Evolutionary conservation across 2,329 filamentous ascomycete genomes (phyloP), one percentile per base, ranked within the genome.

Genomic region (Epichloe brachyelytri): DNA sequence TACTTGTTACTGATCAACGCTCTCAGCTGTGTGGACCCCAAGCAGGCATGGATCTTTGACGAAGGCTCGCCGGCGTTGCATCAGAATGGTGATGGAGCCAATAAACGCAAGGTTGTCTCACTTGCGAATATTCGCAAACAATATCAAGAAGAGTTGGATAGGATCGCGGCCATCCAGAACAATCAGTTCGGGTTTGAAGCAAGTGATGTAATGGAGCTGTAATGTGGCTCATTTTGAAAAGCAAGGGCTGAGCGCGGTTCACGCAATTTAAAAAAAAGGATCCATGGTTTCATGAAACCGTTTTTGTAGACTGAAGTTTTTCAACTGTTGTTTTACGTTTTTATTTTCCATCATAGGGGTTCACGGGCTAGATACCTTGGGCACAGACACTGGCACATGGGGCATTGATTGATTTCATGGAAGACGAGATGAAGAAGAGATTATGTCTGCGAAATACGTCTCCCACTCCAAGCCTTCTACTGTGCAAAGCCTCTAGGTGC

Each of bases 1-100:
- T 93, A 95, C 60, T 72, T 97, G n/a, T 77, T 89, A 54, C 78
- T 98, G 43, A 95, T 98, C 71, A 98, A 98, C 64, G 84, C 88
- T 1, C 74, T 98, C 54, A 88, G 86, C 57, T 95, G 88, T 56
- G 88, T 96, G 40, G 82, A 86, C 46, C 74, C 82, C 52, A 80
- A 78, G 58, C 81, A 87, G 55, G 86, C 95, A 61, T 98, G 94
- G 79, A 80, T 95, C 64, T 82, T 79, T 46, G 60, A 65, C 64
- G 63, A 68, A 49, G 59, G 64, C 12, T 50, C 56, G 8, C 50
- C 57, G 8, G 57, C 52, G 5, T 51, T 54, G n/a, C 57, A 57
- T 38, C 61, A 60, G 17, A 58, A 58, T 37, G 58, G 55, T 4
- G 54, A 53, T 8, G 50, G 38, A 8, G 52, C 51, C 38, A 58